Conservation (phyloP, 768 basidiomycete species). For the Inosperma sp. region DNA sequence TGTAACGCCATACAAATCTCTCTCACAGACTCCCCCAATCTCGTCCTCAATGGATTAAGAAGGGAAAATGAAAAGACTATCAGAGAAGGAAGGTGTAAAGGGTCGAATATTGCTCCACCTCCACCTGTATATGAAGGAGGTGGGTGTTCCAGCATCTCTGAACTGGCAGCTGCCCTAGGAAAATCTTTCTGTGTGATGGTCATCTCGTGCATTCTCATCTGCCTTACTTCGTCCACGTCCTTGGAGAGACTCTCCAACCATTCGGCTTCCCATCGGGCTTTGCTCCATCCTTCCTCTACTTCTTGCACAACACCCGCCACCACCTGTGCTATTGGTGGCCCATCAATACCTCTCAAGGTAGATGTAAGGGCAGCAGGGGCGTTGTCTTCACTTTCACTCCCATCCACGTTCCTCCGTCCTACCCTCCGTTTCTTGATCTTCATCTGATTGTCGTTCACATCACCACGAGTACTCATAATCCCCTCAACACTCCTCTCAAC, state of each 20-base stretch:
- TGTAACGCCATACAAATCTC: constrained; percentile 17
- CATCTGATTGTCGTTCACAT: neutral
- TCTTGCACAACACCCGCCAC: too few species aligned
- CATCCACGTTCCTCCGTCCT: neutral
- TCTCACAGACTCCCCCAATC: constrained; percentile 24
- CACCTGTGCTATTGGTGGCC: too few species aligned
- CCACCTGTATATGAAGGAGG: too few species aligned
- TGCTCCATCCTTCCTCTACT: constrained; percentile 44
- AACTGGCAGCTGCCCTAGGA: neutral
- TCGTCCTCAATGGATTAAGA: constrained; percentile 40
- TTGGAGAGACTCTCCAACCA: constrained; percentile 58
- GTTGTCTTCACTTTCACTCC: neutral
- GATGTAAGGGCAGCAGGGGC: neutral
- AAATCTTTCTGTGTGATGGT: constrained; percentile 7
- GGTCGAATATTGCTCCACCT: constrained; percentile 42
- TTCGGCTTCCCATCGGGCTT: constrained; percentile 62
- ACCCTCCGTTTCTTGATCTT: too few species aligned
- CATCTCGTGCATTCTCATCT: constrained; percentile 34
- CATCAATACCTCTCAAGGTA: neutral
- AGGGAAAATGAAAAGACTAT: constrained; percentile 59
- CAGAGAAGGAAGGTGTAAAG: constrained; percentile 62
- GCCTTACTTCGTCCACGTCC: constrained; percentile 60
- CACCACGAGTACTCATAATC: constrained; percentile 23
- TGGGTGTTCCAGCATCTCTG: too few species aligned
- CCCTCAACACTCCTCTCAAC: constrained; percentile 53